Base-by-base conservation (phyloP, 306 rosid species). In the Abrus precatorius region DNA sequence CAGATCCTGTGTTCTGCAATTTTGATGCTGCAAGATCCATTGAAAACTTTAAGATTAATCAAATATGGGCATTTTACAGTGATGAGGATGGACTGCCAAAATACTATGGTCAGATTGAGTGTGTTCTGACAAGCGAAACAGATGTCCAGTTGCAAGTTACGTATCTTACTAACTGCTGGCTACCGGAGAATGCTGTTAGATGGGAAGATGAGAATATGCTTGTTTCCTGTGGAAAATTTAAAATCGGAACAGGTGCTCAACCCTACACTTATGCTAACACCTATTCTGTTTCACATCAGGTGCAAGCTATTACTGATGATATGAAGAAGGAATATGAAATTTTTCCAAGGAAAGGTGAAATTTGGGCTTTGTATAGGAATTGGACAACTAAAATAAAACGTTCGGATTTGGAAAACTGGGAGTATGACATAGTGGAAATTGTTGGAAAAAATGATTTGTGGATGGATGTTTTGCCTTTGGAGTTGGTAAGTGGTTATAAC, bases 1-100 rank as follows among this genome's bases (percentile, higher is more conserved):
- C 93, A 27, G 96, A 91, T 32, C 71, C 98, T 70, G 92, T 86
- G 68, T 95, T 95, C 79, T 84, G 84, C 81, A 80, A 93, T 70
- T 95, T 95, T 27, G 99, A 89, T 57, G 86, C 78, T 50, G 83
- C 71, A 44, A 90, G 83, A 76, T 84, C 92, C 30, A 34, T 5
- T 68, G 92, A 81, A 30, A 93, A 87, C 85, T 90, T 93, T 82
- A 83, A 75, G 77, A 28, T 75, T 60, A 92, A 91, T 86, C 97
- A 95, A 82, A 80, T 95, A 53, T 95, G 99, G 99, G 97, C 99
- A 33, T 73, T 95, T 73, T 95, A 95, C 74, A 88, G 98, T 36
- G 92, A 91, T 55, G 98, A 93, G 78, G 99, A 95, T 89, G 96
- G 89, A 75, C 75, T 93, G 86, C 99, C 99, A 32, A 95, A 83